A percentile compares a stretch with the other conserved stretches of the same genome.
Conservation (phyloP, 352 stramenopile species). For the Phytophthora pinifolia region DNA sequence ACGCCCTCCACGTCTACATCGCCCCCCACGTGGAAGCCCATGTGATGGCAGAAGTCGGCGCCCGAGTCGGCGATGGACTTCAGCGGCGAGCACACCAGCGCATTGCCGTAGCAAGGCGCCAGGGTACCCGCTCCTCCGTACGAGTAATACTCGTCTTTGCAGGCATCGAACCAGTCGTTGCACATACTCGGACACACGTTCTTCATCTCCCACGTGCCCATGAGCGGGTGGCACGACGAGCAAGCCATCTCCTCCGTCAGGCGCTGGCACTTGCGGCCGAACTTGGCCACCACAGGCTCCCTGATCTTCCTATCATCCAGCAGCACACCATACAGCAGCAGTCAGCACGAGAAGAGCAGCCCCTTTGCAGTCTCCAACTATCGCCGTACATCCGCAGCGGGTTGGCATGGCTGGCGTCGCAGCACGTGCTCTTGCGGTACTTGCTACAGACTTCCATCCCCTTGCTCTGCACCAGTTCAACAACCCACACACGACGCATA, state of each 20-base stretch:
- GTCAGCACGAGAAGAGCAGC: background rate
- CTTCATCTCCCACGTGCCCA: slow-evolving; percentile 76
- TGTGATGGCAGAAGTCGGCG: slow-evolving; percentile 69
- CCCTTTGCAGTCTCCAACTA: slow-evolving; percentile 5
- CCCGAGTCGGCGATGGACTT: slow-evolving; percentile 53
- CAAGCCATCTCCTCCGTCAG: slow-evolving; percentile 73
- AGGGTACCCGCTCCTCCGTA: slow-evolving; percentile 59
- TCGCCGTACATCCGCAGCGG: slow-evolving; percentile 55
- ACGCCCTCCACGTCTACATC: slow-evolving; percentile 65
- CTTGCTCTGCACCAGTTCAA: slow-evolving; percentile 36
- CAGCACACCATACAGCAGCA: slow-evolving; percentile 1
- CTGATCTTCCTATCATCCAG: slow-evolving; percentile 60
- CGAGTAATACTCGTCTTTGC: slow-evolving; percentile 75
- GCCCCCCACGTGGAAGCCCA: slow-evolving; percentile 78
- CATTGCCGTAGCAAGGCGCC: slow-evolving; percentile 80
- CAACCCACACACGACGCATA: slow-evolving; percentile 6
- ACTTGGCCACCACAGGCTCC: slow-evolving; percentile 75
- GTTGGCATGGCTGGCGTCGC: slow-evolving; percentile 67
- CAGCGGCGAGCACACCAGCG: slow-evolving; percentile 77
- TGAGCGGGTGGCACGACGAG: slow-evolving; percentile 77
- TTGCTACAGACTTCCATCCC: slow-evolving; percentile 79
- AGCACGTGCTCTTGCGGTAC: slow-evolving; percentile 83
- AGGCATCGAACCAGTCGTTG: slow-evolving; percentile 72
- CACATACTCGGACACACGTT: slow-evolving; percentile 74
- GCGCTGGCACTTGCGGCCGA: slow-evolving; percentile 65